A percentile compares a stretch with the other conserved stretches of the same genome.
These are phyloP conservation scores for Chloromonas sp. DNA, from an alignment of 163 green algal species.

Conservation along the genomic window DNA sequence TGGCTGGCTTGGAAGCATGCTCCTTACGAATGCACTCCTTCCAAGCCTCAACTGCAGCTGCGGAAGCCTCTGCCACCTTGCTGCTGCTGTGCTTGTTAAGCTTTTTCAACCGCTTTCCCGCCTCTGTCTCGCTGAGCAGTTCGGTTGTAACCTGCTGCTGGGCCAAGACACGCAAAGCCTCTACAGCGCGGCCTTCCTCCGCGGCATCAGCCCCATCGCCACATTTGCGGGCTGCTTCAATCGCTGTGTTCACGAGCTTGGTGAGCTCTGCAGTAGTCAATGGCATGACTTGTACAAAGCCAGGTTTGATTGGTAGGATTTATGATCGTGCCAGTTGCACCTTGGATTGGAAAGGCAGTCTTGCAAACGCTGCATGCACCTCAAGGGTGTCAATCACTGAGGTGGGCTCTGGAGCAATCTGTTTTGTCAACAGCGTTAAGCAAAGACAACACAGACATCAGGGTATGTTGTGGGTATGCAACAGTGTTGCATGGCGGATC, in stretches of 20 bases:
- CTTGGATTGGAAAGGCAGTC: no score
- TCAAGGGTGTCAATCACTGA: no score
- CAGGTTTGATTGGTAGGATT: not conserved
- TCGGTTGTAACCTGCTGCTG: constrained; percentile 51
- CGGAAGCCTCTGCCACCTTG: constrained; percentile 47
- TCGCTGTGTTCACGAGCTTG: constrained; percentile 45
- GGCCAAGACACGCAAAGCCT: constrained; percentile 43
- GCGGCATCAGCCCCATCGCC: constrained; percentile 39
- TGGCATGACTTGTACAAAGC: not conserved
- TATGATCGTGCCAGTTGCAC: no score
- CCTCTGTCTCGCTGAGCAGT: constrained; percentile 66
- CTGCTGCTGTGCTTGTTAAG: constrained; percentile 59
- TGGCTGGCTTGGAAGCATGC: constrained; percentile 1
- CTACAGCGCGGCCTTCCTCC: constrained; percentile 44
- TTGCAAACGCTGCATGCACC: no score
- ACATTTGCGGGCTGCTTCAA: not conserved
- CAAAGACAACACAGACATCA: no score
- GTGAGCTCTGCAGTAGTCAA: constrained; percentile 23
- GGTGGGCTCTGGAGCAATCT: no score
- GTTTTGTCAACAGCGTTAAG: no score
- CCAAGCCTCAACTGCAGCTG: constrained; percentile 61
- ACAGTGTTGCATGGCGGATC: no score
- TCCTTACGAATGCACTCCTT: constrained; percentile 61
- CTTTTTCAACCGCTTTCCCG: constrained; percentile 70
- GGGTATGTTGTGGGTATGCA: no score